Base-by-base conservation (phyloP, 495 filamentous ascomycete species). In the Clavariopsis aquatica region DNA sequence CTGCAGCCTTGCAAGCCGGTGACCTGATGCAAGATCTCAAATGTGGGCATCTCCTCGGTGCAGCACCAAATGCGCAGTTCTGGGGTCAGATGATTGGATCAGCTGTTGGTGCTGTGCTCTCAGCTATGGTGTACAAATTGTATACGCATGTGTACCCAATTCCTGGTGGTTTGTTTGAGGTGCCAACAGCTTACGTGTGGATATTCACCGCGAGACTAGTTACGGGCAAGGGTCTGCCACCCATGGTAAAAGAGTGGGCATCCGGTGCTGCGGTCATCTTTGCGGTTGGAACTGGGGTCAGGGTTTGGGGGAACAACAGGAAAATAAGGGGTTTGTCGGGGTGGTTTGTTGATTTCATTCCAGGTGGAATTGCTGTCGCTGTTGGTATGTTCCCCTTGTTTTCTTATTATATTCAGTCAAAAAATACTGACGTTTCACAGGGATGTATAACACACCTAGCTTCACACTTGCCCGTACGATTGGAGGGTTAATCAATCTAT, bases 1-100 rank as follows among this genome's bases (percentile, higher is more conserved):
- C 91, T 52, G 94, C 93, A 23, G 94, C 94, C 7, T 80, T 96
- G 31, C 95, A 99, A 78, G 95, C 94, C 2, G 94, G 94, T 13
- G 94, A 99, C 73, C 86, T 99, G 72, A 92, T 99, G 89, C 94
- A 99, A 70, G 94, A 99, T 72, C 83, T 99, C 31, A 99, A 99
- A 75, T 96, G 94, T 0, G 94, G 94, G 3, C 92, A 99, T 75
- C 78, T 99, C 0, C 82, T 99, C 2, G 92, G 92, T 15, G 94
- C 94, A 9, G 85, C 91, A 12, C 94, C 95, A 15, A 93, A 89
- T 57, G 95, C 95, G 0, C 94, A 99, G 70, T 98, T 99, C 76
- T 96, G 89, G 77, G 94, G 94, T 1, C 95, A 98, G 72, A 86
- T 98, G 20, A 91, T 99, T 51, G 94, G 94, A 12, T 89, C 86